Evolutionary conservation across 257 asterid genomes (phyloP).

Genomic region (Solanum acaule): DNA sequence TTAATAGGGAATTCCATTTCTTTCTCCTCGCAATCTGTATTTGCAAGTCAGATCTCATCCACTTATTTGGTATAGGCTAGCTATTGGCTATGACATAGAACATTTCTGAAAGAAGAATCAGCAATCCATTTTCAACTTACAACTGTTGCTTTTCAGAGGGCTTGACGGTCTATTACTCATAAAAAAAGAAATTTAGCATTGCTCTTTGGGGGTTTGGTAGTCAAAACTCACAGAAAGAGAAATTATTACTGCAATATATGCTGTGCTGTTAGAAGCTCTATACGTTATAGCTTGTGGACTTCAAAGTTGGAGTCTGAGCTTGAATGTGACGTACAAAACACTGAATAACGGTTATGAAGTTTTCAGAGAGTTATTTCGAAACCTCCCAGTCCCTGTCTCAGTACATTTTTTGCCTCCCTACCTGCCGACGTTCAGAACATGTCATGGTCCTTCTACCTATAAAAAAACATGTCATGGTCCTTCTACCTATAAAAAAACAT

Average conservation of each 20-base stretch:
- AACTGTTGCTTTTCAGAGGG: neutral
- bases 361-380: neutral
- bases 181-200: neutral
- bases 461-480: neutral
- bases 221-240: neutral
- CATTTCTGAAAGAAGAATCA: neutral
- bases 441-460: neutral
- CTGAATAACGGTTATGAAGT: neutral
- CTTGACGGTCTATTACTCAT: neutral
- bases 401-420: neutral
- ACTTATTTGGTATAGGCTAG: neutral
- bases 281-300: neutral
- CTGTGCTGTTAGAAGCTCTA: neutral
- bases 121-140: neutral
- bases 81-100: neutral
- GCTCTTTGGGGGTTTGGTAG: neutral
- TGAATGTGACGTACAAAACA: neutral
- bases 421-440: neutral
- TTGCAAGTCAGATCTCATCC: neutral
- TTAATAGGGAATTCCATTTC: neutral
- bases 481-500: too few species aligned
- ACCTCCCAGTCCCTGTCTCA: neutral
- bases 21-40: neutral
- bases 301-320: neutral
- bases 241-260: neutral